Base-by-base conservation (phyloP, 2,329 filamentous ascomycete genomes). In the Blumeriella jaapii region DNA sequence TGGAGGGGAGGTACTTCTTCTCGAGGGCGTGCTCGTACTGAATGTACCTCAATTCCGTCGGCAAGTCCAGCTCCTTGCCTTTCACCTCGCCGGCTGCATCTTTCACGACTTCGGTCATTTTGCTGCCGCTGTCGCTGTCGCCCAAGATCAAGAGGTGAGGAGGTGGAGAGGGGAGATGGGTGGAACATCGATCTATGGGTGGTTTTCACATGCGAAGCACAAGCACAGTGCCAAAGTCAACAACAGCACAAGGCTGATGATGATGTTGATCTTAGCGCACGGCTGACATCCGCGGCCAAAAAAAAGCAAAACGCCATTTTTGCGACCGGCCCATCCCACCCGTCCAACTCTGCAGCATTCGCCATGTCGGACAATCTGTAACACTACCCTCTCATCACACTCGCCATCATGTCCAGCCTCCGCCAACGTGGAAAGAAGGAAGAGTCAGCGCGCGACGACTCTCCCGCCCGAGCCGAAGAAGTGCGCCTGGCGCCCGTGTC, bases 1-100 rank as follows among this genome's bases (percentile, higher is more conserved):
- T 95, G 26, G 85, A 77, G 22, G 86, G 77, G 26, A 98, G 75
- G 56, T 91, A 71, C 56, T 71, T 58, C 27, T 66, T 60, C 51
- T 79, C 75, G 13, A 78, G 61, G 7, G 58, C 57, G 54, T 78
- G 73, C 39, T 74, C 63, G 51, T 79, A 79, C 50, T 75, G 74
- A 20, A 75, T 61, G 50, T 76, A 79, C 32, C 62, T 59, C 28
- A 78, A 59, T 46, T 71, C 65, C 29, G 59, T 51, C 7, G 65
- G 63, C 9, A 66, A 39, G 22, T 43, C 34, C 31, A 31, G 17
- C 10, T 28, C 29, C 32, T 45, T 34, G 12, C 26, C 27, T 22
- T 32, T 35, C 11, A 18, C 6, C 27, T 31, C 29, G 9, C 15
- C 5, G 18, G 9, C 11, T 20, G 17, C 15, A 3, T 12, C 8